Percentiles rank a stretch among this genome's conserved stretches.
These are phyloP conservation scores for Musa beccarii DNA, from an alignment of 176 grass and related monocot species.

Conservation along the genomic window DNA sequence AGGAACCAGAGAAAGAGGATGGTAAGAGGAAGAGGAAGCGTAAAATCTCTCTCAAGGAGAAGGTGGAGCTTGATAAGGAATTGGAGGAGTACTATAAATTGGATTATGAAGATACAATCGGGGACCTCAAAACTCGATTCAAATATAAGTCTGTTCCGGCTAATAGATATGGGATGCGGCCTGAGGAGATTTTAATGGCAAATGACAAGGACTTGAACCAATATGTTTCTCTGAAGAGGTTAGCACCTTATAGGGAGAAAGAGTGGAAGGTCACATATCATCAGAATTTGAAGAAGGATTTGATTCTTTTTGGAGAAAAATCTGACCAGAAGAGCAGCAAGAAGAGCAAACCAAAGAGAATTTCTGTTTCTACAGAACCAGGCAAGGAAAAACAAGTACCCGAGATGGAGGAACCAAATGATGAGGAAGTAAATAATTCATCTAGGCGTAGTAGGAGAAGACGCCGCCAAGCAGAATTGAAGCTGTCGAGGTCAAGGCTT, in stretches of 20 bases:
- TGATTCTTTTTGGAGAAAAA: conserved; percentile 47
- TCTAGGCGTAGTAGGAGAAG: conserved; percentile 62
- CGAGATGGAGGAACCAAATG: conserved; percentile 32
- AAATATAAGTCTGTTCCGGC: conserved; percentile 61
- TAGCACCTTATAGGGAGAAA: conserved; percentile 72
- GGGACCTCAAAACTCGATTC: conserved; percentile 88
- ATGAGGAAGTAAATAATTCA: conserved; percentile 24
- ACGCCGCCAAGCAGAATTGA: conserved; percentile 37
- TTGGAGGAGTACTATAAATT: conserved; percentile 92
- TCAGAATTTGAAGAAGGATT: conserved; percentile 49
- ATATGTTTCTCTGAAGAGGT: conserved; percentile 87
- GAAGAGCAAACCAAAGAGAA: conserved; percentile 27
- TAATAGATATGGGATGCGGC: conserved; percentile 51
- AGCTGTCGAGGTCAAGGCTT: conserved; percentile 32
- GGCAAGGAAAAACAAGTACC: conserved; percentile 20
- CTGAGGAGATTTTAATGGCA: conserved; percentile 49
- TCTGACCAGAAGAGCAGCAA: conserved; percentile 39
- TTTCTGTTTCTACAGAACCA: conserved; percentile 28
- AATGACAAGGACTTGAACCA: conserved; percentile 76
- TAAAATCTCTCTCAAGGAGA: conserved; percentile 70
- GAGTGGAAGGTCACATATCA: conserved; percentile 86
- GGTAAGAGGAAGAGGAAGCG: conserved; percentile 30
- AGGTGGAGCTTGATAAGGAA: conserved; percentile 85
- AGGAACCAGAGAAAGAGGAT: conserved; percentile 17
- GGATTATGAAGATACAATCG: conserved; percentile 90